Conservation (phyloP, 768 basidiomycete genomes). For the Leccinum disarticulatum region DNA sequence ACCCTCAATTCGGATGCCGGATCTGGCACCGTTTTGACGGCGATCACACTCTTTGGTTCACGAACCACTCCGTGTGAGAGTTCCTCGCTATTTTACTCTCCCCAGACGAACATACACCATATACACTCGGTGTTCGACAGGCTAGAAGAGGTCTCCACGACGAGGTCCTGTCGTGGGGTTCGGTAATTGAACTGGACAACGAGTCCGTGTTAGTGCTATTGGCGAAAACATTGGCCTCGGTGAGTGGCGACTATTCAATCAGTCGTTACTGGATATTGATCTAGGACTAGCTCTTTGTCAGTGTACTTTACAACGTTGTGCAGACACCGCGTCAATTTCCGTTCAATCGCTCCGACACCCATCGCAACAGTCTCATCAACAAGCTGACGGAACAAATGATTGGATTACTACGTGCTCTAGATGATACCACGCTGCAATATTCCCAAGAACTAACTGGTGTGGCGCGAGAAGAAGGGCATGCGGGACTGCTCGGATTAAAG, state of each 20-base stretch:
- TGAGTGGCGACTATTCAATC: neutral
- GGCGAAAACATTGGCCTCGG: neutral
- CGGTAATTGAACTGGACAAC: neutral
- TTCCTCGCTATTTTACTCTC: neutral
- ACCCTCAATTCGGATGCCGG: neutral
- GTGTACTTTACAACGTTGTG: neutral
- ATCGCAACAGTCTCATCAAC: neutral
- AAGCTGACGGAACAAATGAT: neutral
- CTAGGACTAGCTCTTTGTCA: neutral
- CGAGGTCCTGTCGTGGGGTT: neutral
- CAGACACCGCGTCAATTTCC: neutral
- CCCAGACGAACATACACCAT: neutral
- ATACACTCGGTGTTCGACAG: neutral
- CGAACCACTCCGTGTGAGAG: neutral
- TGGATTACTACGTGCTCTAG: neutral
- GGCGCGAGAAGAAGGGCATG: neutral
- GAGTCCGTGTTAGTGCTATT: neutral
- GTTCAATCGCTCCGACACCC: neutral
- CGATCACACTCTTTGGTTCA: neutral
- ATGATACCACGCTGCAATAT: neutral
- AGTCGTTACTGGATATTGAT: neutral
- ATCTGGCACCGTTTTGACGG: neutral
- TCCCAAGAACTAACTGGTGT: neutral
- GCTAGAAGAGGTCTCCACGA: neutral
- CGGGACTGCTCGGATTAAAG: too few relatives aligned